Base-by-base conservation (phyloP, 352 stramenopile genomes). In the Pythium brachiatum region DNA sequence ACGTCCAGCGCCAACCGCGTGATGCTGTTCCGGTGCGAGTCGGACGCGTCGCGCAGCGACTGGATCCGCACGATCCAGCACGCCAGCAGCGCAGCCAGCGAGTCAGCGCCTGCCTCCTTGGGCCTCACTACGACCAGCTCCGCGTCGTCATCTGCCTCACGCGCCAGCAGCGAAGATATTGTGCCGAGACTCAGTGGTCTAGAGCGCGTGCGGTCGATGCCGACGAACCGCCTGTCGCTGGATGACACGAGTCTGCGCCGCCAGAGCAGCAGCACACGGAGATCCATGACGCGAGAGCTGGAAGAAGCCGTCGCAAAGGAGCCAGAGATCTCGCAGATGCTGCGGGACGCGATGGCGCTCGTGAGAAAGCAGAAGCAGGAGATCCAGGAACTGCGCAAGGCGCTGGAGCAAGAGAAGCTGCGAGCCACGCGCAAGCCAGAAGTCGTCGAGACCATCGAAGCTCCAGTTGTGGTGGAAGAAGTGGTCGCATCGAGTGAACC, bases 341-440 rank as follows among this genome's bases (percentile, higher is more conserved):
- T 94, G n/a, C 74, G 72, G 7, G 83, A 91, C 38, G 86, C 86
- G 1, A 76, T 94, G 74, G 55, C 60, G 31, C 63, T 91, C 52
- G 73, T 92, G 51, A 74, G 78, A 41, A 79, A 79, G 43, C 86
- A 94, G 56, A 86, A 86, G 39, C 57, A 76, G 7, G 83, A 94
- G 57, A 92, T 94, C 54, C n/a, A 75, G 2, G 72, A 86, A 41
- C 43, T 75, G 48, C 62, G 56, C 25, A 48, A 48, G n/a, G 63
- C 59, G 34, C 53, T 75, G 6, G 58, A 75, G 27, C 57, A 74
- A 15, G 57, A 48, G 41, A 48, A 48, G 20, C 41, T 16, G 41
- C 41, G 41, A 9, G 41, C 41, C 52, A 27, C 27, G 20, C 4
- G 21, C 9, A 15, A 31, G 16, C 47, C 23, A 21, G 25, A 63